Evolutionary conservation across 148 eudicot genomes (phyloP).

Genomic region (Diospyros kaki): DNA sequence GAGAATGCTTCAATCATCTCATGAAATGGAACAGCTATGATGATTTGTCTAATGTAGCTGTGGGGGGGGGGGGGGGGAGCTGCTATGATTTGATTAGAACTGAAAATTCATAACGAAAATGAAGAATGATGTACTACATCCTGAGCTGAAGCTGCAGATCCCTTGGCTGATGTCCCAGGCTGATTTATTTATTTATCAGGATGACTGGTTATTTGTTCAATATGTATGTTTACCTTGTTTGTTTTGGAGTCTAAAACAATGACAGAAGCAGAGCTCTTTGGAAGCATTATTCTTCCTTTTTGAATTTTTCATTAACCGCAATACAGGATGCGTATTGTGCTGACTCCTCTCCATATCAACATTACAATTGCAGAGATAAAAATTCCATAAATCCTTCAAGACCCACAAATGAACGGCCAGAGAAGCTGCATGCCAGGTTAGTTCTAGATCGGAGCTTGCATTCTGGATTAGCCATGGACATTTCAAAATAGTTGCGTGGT

Average conservation of each 20-base stretch:
- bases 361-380: neutral
- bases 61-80: too few species aligned
- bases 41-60: too few species aligned
- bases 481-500: neutral
- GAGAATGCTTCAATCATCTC: neutral
- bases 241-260: neutral
- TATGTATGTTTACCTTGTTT: neutral
- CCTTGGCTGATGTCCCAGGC: too few species aligned
- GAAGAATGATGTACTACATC: too few species aligned
- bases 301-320: neutral
- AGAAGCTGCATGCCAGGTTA: neutral
- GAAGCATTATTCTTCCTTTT: neutral
- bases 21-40: too few species aligned
- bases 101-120: too few species aligned
- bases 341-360: neutral
- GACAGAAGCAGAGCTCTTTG: neutral
- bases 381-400: neutral
- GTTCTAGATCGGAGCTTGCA: neutral
- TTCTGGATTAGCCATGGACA: neutral
- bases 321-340: neutral
- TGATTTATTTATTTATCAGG: too few species aligned
- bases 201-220: neutral
- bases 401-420: neutral
- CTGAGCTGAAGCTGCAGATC: too few species aligned
- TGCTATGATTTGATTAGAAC: neutral